Percentiles rank a stretch among this genome's conserved stretches.
Conservation (phyloP, 2,329 filamentous ascomycete genomes). For the Xylaria sp. region DNA sequence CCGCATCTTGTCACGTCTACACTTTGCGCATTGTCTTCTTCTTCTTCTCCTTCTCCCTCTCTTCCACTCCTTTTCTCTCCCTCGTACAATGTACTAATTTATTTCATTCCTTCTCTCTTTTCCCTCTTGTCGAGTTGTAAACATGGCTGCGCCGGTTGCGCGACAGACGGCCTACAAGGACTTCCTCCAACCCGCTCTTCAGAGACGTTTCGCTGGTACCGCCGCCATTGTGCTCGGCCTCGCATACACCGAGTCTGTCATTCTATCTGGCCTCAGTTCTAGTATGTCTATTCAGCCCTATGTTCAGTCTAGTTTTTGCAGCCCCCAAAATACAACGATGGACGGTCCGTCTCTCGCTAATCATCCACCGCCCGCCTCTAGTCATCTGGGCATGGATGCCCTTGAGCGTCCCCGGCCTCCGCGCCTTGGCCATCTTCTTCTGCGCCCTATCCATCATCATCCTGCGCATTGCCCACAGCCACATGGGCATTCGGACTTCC, state of each 20-base stretch:
- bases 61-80: background rate
- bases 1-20: background rate
- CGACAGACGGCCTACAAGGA: conserved; percentile 80
- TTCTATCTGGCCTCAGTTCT: conserved; percentile 75
- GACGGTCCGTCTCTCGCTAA: conserved; percentile 14
- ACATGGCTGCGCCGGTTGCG: conserved; percentile 64
- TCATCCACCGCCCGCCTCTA: conserved; percentile 51
- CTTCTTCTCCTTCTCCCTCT: background rate
- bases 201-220: conserved; percentile 85
- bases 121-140: conserved; percentile 48
- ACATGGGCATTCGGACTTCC: conserved; percentile 78
- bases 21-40: background rate
- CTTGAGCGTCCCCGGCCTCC: conserved; percentile 77
- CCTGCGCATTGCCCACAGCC: conserved; percentile 85
- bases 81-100: conserved; percentile 36
- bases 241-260: conserved; percentile 78
- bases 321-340: background rate
- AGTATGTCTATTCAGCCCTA: conserved; percentile 61
- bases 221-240: conserved; percentile 74
- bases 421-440: conserved; percentile 79
- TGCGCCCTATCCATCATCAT: conserved; percentile 82
- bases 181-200: conserved; percentile 88
- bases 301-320: background rate
- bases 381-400: conserved; percentile 91
- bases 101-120: background rate